Conservation (phyloP, 768 basidiomycete species). For the Pulveroboletus sp. region DNA sequence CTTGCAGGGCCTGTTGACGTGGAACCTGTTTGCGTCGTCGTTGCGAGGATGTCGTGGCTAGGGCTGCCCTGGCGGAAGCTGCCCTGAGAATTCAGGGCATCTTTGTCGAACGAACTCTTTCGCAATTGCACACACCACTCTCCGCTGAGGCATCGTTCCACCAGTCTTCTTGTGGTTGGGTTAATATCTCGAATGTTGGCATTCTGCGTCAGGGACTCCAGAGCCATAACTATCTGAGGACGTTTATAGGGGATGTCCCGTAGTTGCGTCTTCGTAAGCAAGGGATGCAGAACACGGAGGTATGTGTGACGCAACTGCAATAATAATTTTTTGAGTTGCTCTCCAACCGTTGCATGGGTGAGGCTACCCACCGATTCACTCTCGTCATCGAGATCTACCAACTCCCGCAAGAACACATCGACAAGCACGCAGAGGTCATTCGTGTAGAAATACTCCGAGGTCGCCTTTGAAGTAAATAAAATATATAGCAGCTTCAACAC, state of each 20-base stretch:
- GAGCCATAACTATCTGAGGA: slow-evolving; percentile 75
- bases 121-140: slow-evolving; percentile 80
- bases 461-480: slow-evolving; percentile 88
- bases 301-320: slow-evolving; percentile 89
- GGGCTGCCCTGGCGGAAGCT: slow-evolving; percentile 38
- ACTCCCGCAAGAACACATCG: slow-evolving; percentile 94
- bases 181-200: slow-evolving; percentile 76
- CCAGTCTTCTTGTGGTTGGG: slow-evolving; percentile 84
- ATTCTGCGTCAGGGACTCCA: slow-evolving; percentile 74
- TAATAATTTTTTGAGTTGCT: background rate
- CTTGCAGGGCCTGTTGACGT: slow-evolving; percentile 11
- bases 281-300: slow-evolving; percentile 91
- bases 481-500: slow-evolving; percentile 93
- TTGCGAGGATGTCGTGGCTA: slow-evolving; percentile 39
- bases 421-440: slow-evolving; percentile 95
- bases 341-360: background rate
- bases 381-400: slow-evolving; percentile 89
- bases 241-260: slow-evolving; percentile 85
- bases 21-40: slow-evolving; percentile 30
- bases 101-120: slow-evolving; percentile 33
- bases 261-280: slow-evolving; percentile 92
- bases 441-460: slow-evolving; percentile 95
- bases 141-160: slow-evolving; percentile 83
- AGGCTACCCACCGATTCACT: slow-evolving; percentile 73
- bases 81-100: slow-evolving; percentile 23